These are phyloP conservation scores for Lotus japonicus DNA, from an alignment of 306 rosid genomes.

Conservation along the genomic window DNA sequence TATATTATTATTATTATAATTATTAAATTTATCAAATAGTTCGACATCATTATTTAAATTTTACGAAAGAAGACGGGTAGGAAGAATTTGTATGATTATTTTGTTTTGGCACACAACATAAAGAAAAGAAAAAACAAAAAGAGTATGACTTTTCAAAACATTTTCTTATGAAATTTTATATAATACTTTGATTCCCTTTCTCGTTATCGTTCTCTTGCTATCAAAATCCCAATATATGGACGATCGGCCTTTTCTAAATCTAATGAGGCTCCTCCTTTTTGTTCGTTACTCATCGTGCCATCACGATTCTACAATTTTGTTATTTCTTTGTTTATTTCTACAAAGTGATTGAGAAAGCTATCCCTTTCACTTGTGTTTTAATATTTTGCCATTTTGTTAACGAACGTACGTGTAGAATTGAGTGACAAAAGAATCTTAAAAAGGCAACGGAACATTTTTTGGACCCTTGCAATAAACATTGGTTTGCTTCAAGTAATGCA, in stretches of 20 bases:
- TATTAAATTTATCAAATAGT: no score
- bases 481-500: not conserved
- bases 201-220: not conserved
- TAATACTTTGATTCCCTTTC: not conserved
- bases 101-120: not conserved
- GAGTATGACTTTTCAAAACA: not conserved
- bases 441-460: not conserved
- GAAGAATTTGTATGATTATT: not conserved
- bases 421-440: not conserved
- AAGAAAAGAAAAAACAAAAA: not conserved
- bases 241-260: not conserved
- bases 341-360: conserved; percentile 6
- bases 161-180: not conserved
- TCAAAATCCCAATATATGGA: not conserved
- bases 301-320: not conserved
- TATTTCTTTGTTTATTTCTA: not conserved
- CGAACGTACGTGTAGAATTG: not conserved
- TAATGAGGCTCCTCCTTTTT: not conserved
- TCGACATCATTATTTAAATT: not conserved
- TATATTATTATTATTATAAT: no score
- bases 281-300: not conserved
- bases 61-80: not conserved
- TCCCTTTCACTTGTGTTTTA: not conserved
- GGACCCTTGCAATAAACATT: not conserved
- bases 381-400: not conserved